A percentile compares a stretch with the other conserved stretches of the same genome.
These are phyloP conservation scores for Spatholobus suberectus DNA, from an alignment of 306 rosid species.

Conservation along the genomic window DNA sequence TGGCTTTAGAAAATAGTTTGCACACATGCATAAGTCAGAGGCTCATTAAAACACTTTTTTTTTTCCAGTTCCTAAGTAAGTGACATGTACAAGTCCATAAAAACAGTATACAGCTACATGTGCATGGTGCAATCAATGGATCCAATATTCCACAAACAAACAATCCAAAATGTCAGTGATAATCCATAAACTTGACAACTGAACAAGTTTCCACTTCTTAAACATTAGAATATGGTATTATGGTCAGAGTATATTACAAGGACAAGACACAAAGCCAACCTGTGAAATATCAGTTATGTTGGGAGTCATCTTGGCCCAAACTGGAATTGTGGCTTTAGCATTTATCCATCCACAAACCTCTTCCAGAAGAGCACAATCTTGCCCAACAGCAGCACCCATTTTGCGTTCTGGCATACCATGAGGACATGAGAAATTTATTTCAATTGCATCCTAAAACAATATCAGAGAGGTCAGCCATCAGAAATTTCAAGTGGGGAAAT, in stretches of 20 bases:
- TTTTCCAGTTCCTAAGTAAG: constrained; percentile 1
- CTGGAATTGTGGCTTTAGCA: constrained; percentile 93
- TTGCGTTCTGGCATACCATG: constrained; percentile 99
- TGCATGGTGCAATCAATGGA: constrained; percentile 1
- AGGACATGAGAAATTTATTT: constrained; percentile 93
- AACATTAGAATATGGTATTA: neutral
- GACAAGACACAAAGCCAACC: constrained; percentile 52
- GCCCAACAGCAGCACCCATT: constrained; percentile 99
- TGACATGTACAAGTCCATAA: constrained; percentile 14
- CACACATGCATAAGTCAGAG: neutral
- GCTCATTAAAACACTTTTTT: neutral
- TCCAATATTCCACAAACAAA: constrained; percentile 8
- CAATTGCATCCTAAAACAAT: constrained; percentile 78
- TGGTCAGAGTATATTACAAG: constrained; percentile 1
- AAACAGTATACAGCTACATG: neutral
- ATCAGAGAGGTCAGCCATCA: constrained; percentile 33
- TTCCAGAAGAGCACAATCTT: constrained; percentile 89
- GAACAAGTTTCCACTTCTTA: constrained; percentile 1
- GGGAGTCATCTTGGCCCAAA: constrained; percentile 99
- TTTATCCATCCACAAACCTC: constrained; percentile 97
- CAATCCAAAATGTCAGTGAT: neutral
- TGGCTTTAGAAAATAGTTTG: neutral
- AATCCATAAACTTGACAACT: neutral
- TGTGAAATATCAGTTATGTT: constrained; percentile 89
- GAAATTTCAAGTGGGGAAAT: neutral